phyloP scores from a whole-genome alignment of 2,329 filamentous ascomycete genomes.

The Aspergillus pseudonomiae region DNA sequence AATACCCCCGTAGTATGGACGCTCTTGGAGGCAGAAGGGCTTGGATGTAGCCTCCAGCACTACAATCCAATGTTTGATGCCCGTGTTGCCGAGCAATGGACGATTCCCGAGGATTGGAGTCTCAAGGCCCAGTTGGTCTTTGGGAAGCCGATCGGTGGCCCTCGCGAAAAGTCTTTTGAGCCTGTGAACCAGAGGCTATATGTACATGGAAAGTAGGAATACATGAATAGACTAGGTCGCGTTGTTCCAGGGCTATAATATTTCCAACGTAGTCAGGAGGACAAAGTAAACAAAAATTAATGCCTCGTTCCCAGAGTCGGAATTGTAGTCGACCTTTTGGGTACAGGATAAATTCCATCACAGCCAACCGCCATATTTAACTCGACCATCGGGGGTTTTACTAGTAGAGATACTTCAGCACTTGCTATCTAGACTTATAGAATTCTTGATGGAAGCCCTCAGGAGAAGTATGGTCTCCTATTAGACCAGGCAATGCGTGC shows the following conservation, averaged over 20 bases:
- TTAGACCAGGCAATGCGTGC: no score
- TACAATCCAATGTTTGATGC: slow-evolving; percentile 86
- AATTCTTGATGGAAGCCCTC: no score
- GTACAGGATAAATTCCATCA: no score
- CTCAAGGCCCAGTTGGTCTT: slow-evolving; percentile 85
- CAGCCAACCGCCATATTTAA: no score
- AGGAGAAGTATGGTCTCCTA: no score
- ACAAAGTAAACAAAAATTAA: no score
- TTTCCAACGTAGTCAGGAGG: neutral
- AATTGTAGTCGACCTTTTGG: no score
- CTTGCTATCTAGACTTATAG: no score
- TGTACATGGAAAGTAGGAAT: slow-evolving; percentile 52
- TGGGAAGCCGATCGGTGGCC: slow-evolving; percentile 59
- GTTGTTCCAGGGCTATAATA: neutral
- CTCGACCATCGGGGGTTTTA: no score
- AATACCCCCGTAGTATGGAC: slow-evolving; percentile 63
- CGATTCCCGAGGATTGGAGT: slow-evolving; percentile 71
- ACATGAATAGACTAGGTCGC: no score
- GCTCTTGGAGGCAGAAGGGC: slow-evolving; percentile 78
- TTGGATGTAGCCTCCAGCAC: slow-evolving; percentile 89
- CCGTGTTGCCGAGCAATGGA: slow-evolving; percentile 70
- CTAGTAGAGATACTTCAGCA: no score
- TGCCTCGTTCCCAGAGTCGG: no score
- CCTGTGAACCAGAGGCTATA: slow-evolving; percentile 69
- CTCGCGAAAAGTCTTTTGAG: slow-evolving; percentile 64